Percentiles rank a stretch among this genome's conserved stretches.
Conservation (phyloP, 352 stramenopile genomes). For the Phytopythium delawarense region DNA sequence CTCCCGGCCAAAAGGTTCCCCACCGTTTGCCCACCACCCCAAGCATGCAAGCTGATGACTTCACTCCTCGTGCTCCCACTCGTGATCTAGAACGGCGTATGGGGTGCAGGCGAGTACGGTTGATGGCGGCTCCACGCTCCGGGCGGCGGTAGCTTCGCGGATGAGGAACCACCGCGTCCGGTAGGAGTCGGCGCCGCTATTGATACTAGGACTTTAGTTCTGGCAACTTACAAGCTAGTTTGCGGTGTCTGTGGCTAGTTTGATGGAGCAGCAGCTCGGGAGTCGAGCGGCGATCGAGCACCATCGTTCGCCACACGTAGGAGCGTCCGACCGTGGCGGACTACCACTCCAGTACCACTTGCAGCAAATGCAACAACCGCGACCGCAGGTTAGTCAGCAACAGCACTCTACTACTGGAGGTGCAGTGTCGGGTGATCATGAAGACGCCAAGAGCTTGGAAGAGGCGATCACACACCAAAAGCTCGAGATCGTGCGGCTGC, state of each 20-base stretch:
- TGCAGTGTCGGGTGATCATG: not conserved
- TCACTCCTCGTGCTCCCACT: not conserved
- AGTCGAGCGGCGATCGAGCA: constrained; percentile 33
- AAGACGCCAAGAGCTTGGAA: constrained; percentile 44
- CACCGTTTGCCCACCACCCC: too few species aligned
- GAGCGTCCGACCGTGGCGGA: not conserved
- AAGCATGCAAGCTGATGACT: not conserved
- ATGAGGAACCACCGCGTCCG: constrained; percentile 79
- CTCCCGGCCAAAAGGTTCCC: constrained; percentile 48
- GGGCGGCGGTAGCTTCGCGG: constrained; percentile 70
- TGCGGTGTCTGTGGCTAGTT: constrained; percentile 16
- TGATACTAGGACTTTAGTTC: not conserved
- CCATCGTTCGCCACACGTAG: constrained; percentile 7
- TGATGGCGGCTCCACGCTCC: constrained; percentile 70
- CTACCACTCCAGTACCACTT: not conserved
- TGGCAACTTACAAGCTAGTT: not conserved
- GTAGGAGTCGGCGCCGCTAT: constrained; percentile 14
- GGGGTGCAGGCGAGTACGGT: constrained; percentile 61
- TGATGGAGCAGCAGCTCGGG: constrained; percentile 82
- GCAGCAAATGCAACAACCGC: not conserved
- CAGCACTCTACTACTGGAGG: not conserved
- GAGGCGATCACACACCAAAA: constrained; percentile 70
- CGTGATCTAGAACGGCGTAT: constrained; percentile 3
- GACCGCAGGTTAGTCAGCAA: not conserved
- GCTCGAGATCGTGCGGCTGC: constrained; percentile 72